Conservation (phyloP, 306 rosid species). For the Herpetospermum pedunculosum region DNA sequence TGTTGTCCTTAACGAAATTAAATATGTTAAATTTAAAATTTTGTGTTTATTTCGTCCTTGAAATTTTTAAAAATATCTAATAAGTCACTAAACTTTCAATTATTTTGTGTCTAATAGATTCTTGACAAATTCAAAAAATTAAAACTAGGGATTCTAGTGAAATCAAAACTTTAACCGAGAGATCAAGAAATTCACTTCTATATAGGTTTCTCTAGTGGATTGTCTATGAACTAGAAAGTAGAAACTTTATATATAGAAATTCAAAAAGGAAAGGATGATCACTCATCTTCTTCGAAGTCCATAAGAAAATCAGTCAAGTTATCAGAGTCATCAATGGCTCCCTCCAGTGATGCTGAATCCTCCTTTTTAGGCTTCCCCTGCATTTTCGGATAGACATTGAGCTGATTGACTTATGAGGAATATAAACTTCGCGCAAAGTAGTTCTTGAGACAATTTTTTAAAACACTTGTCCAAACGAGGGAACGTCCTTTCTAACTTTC, state of each 20-base stretch:
- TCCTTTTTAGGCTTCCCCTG: conserved; percentile 71
- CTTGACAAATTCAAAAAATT: too few species aligned
- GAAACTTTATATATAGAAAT: background rate
- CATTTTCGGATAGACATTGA: conserved; percentile 6
- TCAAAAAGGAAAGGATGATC: conserved; percentile 16
- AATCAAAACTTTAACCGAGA: background rate
- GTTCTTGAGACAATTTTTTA: background rate
- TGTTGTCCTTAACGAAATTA: too few species aligned
- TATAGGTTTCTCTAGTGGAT: background rate
- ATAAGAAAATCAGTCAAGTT: conserved; percentile 84
- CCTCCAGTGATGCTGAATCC: conserved; percentile 51
- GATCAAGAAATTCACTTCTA: background rate
- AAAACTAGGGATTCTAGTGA: background rate
- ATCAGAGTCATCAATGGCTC: conserved; percentile 70
- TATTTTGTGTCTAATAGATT: too few species aligned
- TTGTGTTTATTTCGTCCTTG: too few species aligned
- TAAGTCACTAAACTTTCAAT: too few species aligned
- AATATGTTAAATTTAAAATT: too few species aligned
- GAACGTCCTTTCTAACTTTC: background rate
- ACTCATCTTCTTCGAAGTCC: conserved; percentile 65
- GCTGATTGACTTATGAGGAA: background rate
- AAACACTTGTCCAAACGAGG: background rate
- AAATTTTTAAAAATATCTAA: too few species aligned
- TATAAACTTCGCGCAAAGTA: background rate
- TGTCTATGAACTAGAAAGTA: background rate